Base-by-base conservation (phyloP, 441 rosid genomes). In the Erodium texanum region DNA sequence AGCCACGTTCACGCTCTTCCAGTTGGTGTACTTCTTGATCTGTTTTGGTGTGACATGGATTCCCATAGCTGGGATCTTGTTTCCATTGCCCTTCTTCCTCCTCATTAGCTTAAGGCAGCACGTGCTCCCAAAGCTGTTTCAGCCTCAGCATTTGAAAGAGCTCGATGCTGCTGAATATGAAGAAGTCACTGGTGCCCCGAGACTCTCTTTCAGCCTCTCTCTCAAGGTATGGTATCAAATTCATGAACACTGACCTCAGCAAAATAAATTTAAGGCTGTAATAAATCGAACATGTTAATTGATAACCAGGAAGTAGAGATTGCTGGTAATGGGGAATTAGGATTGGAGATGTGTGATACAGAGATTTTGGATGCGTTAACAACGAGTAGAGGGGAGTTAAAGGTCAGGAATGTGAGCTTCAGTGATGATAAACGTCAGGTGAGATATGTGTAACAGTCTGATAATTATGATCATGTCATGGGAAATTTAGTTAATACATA, bases 21-120 rank as follows among this genome's bases (percentile, higher is more conserved):
- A 90, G 70, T 56, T 86, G 43, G 71, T 79, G 0, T 90, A 93
- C 73, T 71, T 89, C 65, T 64, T 86, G 65, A 64, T 90, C 15
- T 89, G 96, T 75, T 90, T 73, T 32, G 96, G 97, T 36, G 83
- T 86, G 43, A 88, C 94, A 24, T 93, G 98, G 98, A 86, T 90
- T 68, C 97, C 96, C 5, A 78, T 89, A 0, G 97, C 88, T 20
- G 94, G 94, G 34, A 77, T 89, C 36, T 67, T 90, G 75, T 93
- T 90, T 73, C 97, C 96, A 0, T 67, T 93, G 62, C 89, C 90
- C 2, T 87, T 93, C 82, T 85, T 90, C 79, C 61, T 89, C 67
- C 88, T 93, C 34, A 74, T 88, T 64, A 70, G 76, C 73, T 22
- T 90, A 70, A 81, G 98, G 75, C 85, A 85, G 72, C 78, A 78